Percentiles rank a stretch among this genome's conserved stretches.
These are phyloP conservation scores for Colletotrichum sidae DNA, from an alignment of 2,329 filamentous ascomycete species.

Conservation along the genomic window DNA sequence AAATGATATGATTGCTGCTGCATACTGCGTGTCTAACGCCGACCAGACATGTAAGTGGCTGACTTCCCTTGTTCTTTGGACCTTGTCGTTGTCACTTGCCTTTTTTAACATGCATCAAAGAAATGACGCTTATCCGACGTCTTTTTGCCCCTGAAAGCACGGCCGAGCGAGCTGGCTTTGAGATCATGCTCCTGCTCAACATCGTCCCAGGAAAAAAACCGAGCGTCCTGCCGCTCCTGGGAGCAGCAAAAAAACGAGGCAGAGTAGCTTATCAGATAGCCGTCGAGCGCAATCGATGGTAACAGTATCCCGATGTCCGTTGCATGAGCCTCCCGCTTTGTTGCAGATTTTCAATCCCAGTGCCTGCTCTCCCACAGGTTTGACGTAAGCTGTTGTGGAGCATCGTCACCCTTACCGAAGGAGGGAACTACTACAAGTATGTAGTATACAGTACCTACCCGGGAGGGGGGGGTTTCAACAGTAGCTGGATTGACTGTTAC, in stretches of 20 bases:
- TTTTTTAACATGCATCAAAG: too few relatives aligned
- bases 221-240: too few relatives aligned
- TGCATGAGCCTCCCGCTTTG: slow-evolving; percentile 17
- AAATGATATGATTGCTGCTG: too few relatives aligned
- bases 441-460: not conserved
- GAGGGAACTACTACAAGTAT: too few relatives aligned
- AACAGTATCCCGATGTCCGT: not conserved
- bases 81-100: too few relatives aligned
- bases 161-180: not conserved
- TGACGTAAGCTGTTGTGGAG: slow-evolving; percentile 12
- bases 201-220: not conserved
- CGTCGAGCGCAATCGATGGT: not conserved
- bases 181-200: not conserved
- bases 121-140: too few relatives aligned
- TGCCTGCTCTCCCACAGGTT: not conserved
- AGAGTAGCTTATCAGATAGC: not conserved
- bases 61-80: too few relatives aligned
- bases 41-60: too few relatives aligned
- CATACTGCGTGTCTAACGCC: too few relatives aligned
- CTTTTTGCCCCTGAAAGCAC: not conserved
- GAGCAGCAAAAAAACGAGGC: not conserved
- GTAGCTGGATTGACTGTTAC: too few relatives aligned
- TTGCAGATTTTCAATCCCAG: slow-evolving; percentile 21
- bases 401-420: not conserved
- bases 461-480: too few relatives aligned